Base-by-base conservation (phyloP, 108 stramenopile genomes). In the Skeletonema grethae region DNA sequence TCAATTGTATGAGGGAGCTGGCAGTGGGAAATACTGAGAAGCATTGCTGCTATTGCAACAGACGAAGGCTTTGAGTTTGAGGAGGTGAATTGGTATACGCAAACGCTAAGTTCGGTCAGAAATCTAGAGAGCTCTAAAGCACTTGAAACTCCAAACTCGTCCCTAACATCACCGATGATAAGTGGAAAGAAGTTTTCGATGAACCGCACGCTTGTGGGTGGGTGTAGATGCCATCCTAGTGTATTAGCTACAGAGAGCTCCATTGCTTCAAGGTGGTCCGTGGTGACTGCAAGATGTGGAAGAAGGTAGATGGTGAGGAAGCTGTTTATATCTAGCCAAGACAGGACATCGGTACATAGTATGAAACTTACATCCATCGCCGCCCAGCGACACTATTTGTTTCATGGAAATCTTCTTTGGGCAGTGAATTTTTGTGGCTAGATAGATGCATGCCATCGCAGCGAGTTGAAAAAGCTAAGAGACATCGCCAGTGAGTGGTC, bases 401-500 rank as follows among this genome's bases (percentile, higher is more conserved):
- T 62, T 62, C 6, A 69, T 58, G 11, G 66, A 18, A 8, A 76
- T 41, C 39, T 69, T 69, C 68, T 64, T 76, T 0, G 62, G 63
- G 25, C 75, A 65, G 56, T 76, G 62, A 38, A 76, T 62, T 58
- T 76, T 76, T 7, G 69, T 76, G 16, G 75, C 75, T 3, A 76
- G 68, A 41, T 69, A 76, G 18, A 76, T 63, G 57, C 75, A 63
- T 16, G 75, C 39, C 50, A 76, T 69, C 25, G 75, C 67, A 5
- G 50, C 43, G 22, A 76, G 68, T 63, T 76, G 75, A 34, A 76
- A 76, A 28, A 76, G 63, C 53, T 68, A 36, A 0, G 0, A 48
- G 46, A 48, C 5, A 28, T 28, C 1, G 25, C 25, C 25, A 16
- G 46, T 48, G 46, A 16, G 46, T 31, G 31, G 31, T 48, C 18